These are phyloP conservation scores for Fusarium denticulatum DNA, from an alignment of 2,329 filamentous ascomycete genomes.

Conservation along the genomic window DNA sequence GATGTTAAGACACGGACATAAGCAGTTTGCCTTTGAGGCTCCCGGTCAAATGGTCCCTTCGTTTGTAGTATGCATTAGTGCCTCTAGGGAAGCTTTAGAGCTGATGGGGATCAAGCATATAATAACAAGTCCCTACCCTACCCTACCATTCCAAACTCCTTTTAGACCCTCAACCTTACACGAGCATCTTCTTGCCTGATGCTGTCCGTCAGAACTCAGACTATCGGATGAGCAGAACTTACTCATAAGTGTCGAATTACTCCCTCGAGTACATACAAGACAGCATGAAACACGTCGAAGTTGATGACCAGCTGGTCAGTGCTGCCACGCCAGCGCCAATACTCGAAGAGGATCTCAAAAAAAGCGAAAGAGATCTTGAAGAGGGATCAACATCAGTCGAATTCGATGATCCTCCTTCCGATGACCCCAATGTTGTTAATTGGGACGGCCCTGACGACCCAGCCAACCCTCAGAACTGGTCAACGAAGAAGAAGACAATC, in stretches of 20 bases:
- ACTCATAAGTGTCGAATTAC: neutral
- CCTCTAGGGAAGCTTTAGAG: neutral
- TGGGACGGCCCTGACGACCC: conserved; percentile 69
- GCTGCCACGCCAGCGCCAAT: conserved; percentile 4
- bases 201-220: neutral
- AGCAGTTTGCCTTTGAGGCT: conserved; percentile 12
- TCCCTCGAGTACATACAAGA: neutral
- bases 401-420: conserved; percentile 25
- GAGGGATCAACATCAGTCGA: conserved; percentile 35
- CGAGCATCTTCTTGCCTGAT: neutral
- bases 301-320: conserved; percentile 18
- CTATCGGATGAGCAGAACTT: neutral
- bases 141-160: neutral
- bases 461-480: conserved; percentile 70
- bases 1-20: conserved; percentile 22
- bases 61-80: conserved; percentile 9
- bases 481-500: conserved; percentile 47
- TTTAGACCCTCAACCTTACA: neutral
- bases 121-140: neutral
- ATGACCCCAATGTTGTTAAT: conserved; percentile 55
- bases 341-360: conserved; percentile 7
- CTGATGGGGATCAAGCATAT: neutral
- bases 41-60: neutral
- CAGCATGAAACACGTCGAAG: conserved; percentile 21
- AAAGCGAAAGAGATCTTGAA: conserved; percentile 33